These are phyloP conservation scores for Penicillium atrosanguineum DNA, from an alignment of 495 filamentous ascomycete genomes.

Conservation along the genomic window DNA sequence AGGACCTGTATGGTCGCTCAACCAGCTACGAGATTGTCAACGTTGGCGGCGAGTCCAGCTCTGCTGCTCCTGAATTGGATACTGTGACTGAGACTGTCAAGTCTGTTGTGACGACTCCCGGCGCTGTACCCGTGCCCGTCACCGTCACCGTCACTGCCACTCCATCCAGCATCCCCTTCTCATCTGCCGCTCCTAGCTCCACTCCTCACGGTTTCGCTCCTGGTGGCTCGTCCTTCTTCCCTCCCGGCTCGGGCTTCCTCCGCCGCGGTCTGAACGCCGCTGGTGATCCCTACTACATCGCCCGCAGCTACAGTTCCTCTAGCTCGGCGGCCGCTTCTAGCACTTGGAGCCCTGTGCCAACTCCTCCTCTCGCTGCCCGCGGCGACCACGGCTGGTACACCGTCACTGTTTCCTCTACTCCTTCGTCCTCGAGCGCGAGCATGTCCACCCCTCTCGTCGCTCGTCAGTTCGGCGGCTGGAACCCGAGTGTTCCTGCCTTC, in stretches of 20 bases:
- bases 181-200: slow-evolving; percentile 18
- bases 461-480: slow-evolving; percentile 9
- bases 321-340: slow-evolving; percentile 5
- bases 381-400: slow-evolving; percentile 6
- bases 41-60: slow-evolving; percentile 38
- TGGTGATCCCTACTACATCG: slow-evolving; percentile 18
- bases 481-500: neutral
- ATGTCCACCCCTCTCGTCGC: slow-evolving; percentile 8
- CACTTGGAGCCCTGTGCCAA: neutral
- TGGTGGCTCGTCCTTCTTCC: slow-evolving; percentile 13
- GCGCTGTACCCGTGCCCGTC: slow-evolving; percentile 26
- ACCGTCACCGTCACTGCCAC: slow-evolving; percentile 34
- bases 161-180: slow-evolving; percentile 12
- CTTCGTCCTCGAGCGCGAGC: slow-evolving; percentile 4
- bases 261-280: slow-evolving; percentile 22
- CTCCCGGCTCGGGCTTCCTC: slow-evolving; percentile 14
- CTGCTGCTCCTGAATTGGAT: slow-evolving; percentile 21
- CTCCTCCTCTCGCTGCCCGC: slow-evolving; percentile 15
- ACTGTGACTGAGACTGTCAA: slow-evolving; percentile 36
- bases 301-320: slow-evolving; percentile 13
- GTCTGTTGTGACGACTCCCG: slow-evolving; percentile 18
- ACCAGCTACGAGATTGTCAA: slow-evolving; percentile 48
- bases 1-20: slow-evolving; percentile 30
- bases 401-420: neutral
- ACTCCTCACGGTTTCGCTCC: slow-evolving; percentile 17